These are phyloP conservation scores for Chlamydomonas sp. DNA, from an alignment of 139 green algal genomes.

Conservation along the genomic window DNA sequence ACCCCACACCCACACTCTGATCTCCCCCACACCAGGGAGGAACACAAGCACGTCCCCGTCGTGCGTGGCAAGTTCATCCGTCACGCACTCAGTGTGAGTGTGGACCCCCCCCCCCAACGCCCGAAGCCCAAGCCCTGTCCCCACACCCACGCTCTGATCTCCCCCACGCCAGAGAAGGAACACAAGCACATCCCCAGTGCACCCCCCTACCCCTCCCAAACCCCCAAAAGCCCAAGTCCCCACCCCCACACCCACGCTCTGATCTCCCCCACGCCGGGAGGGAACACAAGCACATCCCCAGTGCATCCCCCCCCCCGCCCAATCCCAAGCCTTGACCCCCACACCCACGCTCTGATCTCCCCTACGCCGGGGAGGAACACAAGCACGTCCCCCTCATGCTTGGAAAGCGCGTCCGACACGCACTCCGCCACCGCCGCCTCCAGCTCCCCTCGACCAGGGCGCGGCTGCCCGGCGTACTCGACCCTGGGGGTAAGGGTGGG, in stretches of 20 bases:
- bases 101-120: too few species aligned
- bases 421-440: slow-evolving; percentile 31
- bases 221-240: too few species aligned
- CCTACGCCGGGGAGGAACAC: slow-evolving; percentile 52
- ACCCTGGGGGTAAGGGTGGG: too few species aligned
- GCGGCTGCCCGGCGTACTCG: too few species aligned
- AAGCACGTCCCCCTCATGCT: slow-evolving; percentile 26
- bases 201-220: too few species aligned
- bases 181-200: slow-evolving; percentile 30
- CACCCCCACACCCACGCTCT: background rate
- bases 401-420: slow-evolving; percentile 22
- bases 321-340: too few species aligned
- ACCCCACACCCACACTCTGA: background rate
- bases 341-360: too few species aligned
- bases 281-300: slow-evolving; percentile 44
- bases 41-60: slow-evolving; percentile 30
- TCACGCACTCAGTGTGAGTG: slow-evolving; percentile 31
- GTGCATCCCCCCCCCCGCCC: too few species aligned
- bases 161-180: slow-evolving; percentile 7
- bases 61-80: slow-evolving; percentile 9
- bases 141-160: slow-evolving; percentile 1
- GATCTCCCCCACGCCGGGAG: slow-evolving; percentile 43
- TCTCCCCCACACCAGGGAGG: slow-evolving; percentile 8
- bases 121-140: too few species aligned
- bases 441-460: slow-evolving; percentile 21